Evolutionary conservation across 306 rosid species (phyloP).

Genomic region (Citrullus amarus): DNA sequence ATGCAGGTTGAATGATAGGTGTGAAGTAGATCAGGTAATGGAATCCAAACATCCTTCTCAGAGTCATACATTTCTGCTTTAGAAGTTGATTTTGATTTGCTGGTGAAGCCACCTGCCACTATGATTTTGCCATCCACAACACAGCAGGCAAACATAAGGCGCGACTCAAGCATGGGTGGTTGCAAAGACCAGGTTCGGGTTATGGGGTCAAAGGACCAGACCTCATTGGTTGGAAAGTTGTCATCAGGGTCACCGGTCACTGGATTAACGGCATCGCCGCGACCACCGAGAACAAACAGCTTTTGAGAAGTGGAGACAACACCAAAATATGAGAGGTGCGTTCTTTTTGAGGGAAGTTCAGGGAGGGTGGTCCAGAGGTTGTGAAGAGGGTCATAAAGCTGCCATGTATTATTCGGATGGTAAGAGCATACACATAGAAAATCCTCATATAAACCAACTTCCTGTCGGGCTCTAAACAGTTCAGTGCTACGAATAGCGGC

Average conservation of each 20-base stretch:
- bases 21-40: conserved; percentile 74
- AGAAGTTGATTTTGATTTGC: conserved; percentile 50
- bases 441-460: conserved; percentile 72
- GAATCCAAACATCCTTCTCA: conserved; percentile 66
- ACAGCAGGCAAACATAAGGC: conserved; percentile 89
- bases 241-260: conserved; percentile 86
- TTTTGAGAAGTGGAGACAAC: conserved; percentile 71
- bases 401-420: conserved; percentile 91
- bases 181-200: conserved; percentile 57
- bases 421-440: conserved; percentile 65
- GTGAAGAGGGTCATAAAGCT: conserved; percentile 68
- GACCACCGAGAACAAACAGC: conserved; percentile 89
- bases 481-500: conserved; percentile 68
- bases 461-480: conserved; percentile 64
- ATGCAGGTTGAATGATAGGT: conserved; percentile 70
- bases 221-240: conserved; percentile 85
- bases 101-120: conserved; percentile 91
- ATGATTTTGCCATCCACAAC: conserved; percentile 74
- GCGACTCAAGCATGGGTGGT: conserved; percentile 81
- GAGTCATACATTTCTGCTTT: conserved; percentile 85
- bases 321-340: conserved; percentile 75
- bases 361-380: conserved; percentile 94
- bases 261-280: conserved; percentile 84
- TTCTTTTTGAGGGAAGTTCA: conserved; percentile 74
- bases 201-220: conserved; percentile 86